Conservation (phyloP, 163 green algal species). For the Smithsoniella earleae region DNA sequence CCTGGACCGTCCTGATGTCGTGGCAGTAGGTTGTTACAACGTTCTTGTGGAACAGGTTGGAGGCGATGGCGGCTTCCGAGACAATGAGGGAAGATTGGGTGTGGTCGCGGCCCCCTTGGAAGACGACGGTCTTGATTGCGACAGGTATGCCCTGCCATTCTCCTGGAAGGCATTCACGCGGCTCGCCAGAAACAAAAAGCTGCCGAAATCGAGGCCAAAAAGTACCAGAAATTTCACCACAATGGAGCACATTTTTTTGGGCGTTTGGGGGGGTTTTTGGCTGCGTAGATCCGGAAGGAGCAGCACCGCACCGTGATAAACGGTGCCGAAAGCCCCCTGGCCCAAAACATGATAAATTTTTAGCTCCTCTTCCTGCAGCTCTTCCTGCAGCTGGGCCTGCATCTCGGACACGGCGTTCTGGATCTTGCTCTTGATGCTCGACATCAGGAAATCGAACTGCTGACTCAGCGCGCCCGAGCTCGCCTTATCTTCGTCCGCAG, state of each 20-base stretch:
- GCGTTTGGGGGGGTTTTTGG: no score
- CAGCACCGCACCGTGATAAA: neutral
- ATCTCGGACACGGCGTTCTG: slow-evolving; percentile 23
- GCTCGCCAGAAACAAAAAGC: no score
- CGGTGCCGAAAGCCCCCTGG: slow-evolving; percentile 7
- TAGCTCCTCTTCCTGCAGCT: slow-evolving; percentile 22
- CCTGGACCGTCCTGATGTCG: slow-evolving; percentile 30
- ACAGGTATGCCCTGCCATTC: slow-evolving; percentile 16
- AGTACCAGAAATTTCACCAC: no score
- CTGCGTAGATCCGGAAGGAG: neutral
- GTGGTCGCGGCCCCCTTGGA: slow-evolving; percentile 11
- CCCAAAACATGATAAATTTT: slow-evolving; percentile 7
- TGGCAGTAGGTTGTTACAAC: slow-evolving; percentile 36
- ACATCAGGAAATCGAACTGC: slow-evolving; percentile 21
- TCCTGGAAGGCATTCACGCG: no score
- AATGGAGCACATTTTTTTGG: no score
- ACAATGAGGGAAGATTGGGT: slow-evolving; percentile 28
- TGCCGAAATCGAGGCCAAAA: no score
- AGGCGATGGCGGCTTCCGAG: slow-evolving; percentile 34
- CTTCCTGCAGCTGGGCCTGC: slow-evolving; percentile 6
- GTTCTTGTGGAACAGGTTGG: slow-evolving; percentile 33
- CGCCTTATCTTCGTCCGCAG: neutral
- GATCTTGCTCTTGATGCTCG: slow-evolving; percentile 20
- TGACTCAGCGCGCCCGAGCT: neutral
- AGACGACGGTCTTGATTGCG: slow-evolving; percentile 32